phyloP scores from a whole-genome alignment of 176 grass and related monocot genomes.

The Paspalum vaginatum region DNA sequence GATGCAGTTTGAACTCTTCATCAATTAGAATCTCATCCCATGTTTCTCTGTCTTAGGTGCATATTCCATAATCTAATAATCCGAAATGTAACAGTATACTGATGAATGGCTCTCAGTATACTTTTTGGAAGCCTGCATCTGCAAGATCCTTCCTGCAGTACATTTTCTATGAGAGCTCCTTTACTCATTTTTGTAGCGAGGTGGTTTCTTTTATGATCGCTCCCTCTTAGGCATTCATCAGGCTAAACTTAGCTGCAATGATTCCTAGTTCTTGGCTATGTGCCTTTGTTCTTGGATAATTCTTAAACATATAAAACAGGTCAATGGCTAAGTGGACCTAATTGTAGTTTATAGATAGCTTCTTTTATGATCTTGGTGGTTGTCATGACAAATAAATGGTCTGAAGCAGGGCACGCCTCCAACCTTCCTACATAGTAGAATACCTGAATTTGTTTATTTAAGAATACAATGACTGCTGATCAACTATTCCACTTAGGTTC shows the following conservation, averaged over 20 bases:
- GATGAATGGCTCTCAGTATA: no score
- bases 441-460: not conserved
- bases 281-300: not conserved
- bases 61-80: not conserved
- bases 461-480: not conserved
- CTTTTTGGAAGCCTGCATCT: not conserved
- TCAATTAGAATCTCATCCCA: constrained; percentile 11
- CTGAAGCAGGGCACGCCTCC: not conserved
- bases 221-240: constrained; percentile 36
- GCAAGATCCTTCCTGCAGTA: not conserved
- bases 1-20: constrained; percentile 6
- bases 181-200: not conserved
- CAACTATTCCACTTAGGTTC: constrained; percentile 14
- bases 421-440: not conserved
- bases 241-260: constrained; percentile 8
- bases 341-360: constrained; percentile 1
- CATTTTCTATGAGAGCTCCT: not conserved
- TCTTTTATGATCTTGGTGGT: not conserved
- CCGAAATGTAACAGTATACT: no score
- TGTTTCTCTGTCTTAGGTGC: not conserved
- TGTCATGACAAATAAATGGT: constrained; percentile 16
- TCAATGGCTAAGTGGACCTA: not conserved
- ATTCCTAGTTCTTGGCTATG: constrained; percentile 7
- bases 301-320: not conserved
- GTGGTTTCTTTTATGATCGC: not conserved